A percentile compares a stretch with the other conserved stretches of the same genome.
Conservation (phyloP, 495 filamentous ascomycete species). For the Chaetomium fimeti region DNA sequence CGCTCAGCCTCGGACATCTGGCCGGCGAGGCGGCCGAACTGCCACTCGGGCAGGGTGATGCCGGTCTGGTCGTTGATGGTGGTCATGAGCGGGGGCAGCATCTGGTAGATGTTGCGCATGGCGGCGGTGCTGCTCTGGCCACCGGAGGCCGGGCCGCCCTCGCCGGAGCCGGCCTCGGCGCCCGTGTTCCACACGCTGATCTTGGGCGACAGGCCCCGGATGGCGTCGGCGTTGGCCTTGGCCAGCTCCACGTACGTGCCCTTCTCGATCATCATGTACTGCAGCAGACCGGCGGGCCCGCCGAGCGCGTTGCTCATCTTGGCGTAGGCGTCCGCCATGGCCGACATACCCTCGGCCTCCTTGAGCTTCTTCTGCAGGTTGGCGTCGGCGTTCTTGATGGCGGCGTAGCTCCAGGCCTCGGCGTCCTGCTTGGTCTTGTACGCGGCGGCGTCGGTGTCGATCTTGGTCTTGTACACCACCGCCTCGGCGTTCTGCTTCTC, state of each 20-base stretch:
- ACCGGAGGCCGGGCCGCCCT: conserved; percentile 35
- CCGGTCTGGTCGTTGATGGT: conserved; percentile 86
- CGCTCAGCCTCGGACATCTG: conserved; percentile 32
- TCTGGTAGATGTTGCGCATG: conserved; percentile 65
- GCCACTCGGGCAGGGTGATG: conserved; percentile 71
- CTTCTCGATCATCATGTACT: conserved; percentile 77
- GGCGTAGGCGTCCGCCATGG: conserved; percentile 74
- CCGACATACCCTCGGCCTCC: conserved; percentile 69
- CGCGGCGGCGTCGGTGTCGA: conserved; percentile 16
- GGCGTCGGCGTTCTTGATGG: conserved; percentile 63
- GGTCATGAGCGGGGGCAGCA: conserved; percentile 70
- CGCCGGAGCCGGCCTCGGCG: conserved; percentile 38
- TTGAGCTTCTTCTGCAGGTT: conserved; percentile 59
- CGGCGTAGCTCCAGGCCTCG: conserved; percentile 43
- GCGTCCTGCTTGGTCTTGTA: conserved; percentile 46
- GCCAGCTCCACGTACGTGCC: conserved; percentile 63
- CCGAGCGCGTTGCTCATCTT: conserved; percentile 68
- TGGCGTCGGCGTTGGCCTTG: conserved; percentile 66
- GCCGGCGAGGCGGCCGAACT: conserved; percentile 50
- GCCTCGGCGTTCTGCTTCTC: conserved; percentile 57
- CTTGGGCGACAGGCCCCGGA: conserved; percentile 78
- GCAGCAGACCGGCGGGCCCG: conserved; percentile 68
- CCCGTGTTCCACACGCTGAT: conserved; percentile 88
- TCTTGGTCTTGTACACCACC: neutral
- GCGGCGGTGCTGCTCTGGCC: conserved; percentile 39